phyloP scores from a whole-genome alignment of 2,329 filamentous ascomycete genomes.

The Aaosphaeria pasadenensis region DNA sequence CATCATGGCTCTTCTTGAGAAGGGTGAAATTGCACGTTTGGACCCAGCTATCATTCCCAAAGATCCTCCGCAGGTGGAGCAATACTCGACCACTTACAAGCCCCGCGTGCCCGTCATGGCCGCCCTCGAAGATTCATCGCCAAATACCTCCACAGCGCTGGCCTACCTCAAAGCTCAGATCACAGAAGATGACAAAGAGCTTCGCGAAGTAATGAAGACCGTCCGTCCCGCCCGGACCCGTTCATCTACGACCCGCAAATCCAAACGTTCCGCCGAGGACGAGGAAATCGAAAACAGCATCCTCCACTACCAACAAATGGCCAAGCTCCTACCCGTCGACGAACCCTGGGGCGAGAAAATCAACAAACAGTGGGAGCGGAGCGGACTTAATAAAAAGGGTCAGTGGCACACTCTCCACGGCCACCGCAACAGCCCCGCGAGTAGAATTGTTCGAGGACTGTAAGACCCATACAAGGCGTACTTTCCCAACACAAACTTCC shows the following conservation, averaged over 20 bases:
- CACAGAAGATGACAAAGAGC: constrained; percentile 67
- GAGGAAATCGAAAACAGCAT: constrained; percentile 10
- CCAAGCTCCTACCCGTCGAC: constrained; percentile 21
- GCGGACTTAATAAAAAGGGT: not conserved
- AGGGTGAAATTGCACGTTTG: constrained; percentile 65
- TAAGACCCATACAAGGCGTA: not conserved
- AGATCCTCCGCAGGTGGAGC: constrained; percentile 58
- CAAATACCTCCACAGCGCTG: constrained; percentile 41
- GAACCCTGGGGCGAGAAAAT: constrained; percentile 17
- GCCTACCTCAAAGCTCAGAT: constrained; percentile 84
- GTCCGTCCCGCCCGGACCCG: constrained; percentile 5
- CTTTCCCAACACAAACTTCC: not conserved
- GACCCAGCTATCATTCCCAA: constrained; percentile 61
- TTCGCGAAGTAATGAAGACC: constrained; percentile 68
- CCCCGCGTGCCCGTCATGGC: constrained; percentile 79
- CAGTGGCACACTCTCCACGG: constrained; percentile 5
- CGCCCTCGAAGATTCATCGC: constrained; percentile 47
- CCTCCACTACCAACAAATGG: constrained; percentile 25
- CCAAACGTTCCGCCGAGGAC: constrained; percentile 1
- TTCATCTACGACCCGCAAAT: constrained; percentile 1
- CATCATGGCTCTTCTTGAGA: constrained; percentile 72
- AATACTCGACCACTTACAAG: constrained; percentile 68
- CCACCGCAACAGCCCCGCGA: not conserved
- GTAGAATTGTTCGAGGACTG: not conserved
- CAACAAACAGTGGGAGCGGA: constrained; percentile 14